A percentile compares a stretch with the other conserved stretches of the same genome.
Evolutionary conservation across 2,329 filamentous ascomycete species (phyloP).

Genomic region (Cercospora brassicicola): DNA sequence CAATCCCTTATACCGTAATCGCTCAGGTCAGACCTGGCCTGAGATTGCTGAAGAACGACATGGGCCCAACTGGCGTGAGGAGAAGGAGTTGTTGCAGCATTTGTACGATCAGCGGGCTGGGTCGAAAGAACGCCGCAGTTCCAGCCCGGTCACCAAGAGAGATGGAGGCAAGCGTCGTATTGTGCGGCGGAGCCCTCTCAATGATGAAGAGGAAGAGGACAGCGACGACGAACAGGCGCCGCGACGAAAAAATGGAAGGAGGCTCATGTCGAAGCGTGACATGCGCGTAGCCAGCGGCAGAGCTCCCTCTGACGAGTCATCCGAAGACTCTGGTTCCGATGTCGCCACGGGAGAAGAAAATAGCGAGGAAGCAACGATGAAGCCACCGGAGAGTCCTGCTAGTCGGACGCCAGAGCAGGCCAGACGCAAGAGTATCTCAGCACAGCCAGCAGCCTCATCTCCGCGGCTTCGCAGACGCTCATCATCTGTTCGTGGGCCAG

Average conservation of each 20-base stretch:
- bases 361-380: constrained; percentile 28
- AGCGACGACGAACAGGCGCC: constrained; percentile 31
- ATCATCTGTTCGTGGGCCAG: constrained; percentile 30
- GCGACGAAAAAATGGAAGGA: constrained; percentile 37
- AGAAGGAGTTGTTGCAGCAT: constrained; percentile 76
- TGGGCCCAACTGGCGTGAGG: constrained; percentile 87
- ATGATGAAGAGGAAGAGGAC: constrained; percentile 17
- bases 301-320: constrained; percentile 33
- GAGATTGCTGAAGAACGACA: constrained; percentile 81
- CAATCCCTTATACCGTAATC: constrained; percentile 73
- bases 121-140: constrained; percentile 33
- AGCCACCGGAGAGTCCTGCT: constrained; percentile 33
- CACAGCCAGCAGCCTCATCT: constrained; percentile 26
- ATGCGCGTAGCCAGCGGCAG: constrained; percentile 39
- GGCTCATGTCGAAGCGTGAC: constrained; percentile 40
- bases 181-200: constrained; percentile 21
- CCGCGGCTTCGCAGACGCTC: constrained; percentile 30
- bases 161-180: constrained; percentile 33
- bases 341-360: constrained; percentile 21
- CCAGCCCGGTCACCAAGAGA: constrained; percentile 40
- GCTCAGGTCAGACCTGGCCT: constrained; percentile 77
- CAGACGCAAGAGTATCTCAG: constrained; percentile 35
- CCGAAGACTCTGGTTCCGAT: constrained; percentile 31
- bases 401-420: constrained; percentile 29
- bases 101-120: constrained; percentile 60